Base-by-base conservation (phyloP, 2,329 filamentous ascomycete species). In the Sporothrix brasiliensis region DNA sequence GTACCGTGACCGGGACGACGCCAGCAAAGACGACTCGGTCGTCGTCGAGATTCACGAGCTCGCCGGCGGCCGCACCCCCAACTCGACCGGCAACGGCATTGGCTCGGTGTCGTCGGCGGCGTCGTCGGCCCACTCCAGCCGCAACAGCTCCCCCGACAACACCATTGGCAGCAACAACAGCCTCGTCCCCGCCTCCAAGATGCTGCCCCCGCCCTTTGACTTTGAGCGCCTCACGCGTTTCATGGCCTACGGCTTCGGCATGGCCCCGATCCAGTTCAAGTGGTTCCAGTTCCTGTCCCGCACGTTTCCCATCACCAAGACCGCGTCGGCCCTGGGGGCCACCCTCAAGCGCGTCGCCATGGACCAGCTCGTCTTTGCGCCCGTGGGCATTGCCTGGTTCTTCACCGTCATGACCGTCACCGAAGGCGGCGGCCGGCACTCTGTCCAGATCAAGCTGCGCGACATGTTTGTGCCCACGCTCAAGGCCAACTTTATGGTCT, bases 351-450 rank as follows among this genome's bases (percentile, higher is more conserved):
- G 94, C 72, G 93, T 98, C 21, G 92, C 91, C 9, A 91, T 95
- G 76, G 95, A 99, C 79, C 95, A 99, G 82, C 84, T 98, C 41
- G 85, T 97, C 67, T 98, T 98, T 80, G 93, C 95, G 53, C 95
- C 95, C 1, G 16, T 72, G 5, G 71, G 92, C 82, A 87, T 99
- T 70, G 92, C 87, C 16, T 86, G 87, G 75, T 99, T 99, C 84
- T 99, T 98, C 80, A 93, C 92, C 0, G 94, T 91, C 81, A 98
- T 99, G 94, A 98, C 95, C 0, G 81, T 98, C 19, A 92, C 94
- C 14, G 95, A 99, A 81, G 95, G 95, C 34, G 95, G 95, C 71
- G 93, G 93, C 44, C 88, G 87, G 76, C 86, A 91, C 72, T 94
- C 92, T 9, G 86, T 99, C 66, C 82, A 85, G 73, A 87, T 90